Conservation (phyloP, 306 rosid species). For the Rubus idaeus region DNA sequence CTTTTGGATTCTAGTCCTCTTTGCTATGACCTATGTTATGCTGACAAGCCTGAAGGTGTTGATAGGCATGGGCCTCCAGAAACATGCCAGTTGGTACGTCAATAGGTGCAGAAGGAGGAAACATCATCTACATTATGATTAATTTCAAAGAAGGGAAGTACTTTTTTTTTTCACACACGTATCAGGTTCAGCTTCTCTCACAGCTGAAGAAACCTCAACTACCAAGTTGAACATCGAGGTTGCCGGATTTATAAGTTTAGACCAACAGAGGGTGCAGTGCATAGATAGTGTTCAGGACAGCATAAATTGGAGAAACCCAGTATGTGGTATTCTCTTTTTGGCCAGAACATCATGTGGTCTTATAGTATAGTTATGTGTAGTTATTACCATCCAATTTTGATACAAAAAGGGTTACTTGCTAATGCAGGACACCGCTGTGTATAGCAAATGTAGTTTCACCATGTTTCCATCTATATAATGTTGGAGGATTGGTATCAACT, state of each 20-base stretch:
- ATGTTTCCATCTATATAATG: background rate
- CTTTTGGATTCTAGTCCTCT: constrained; percentile 59
- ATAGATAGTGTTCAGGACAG: constrained; percentile 14
- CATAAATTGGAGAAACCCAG: constrained; percentile 12
- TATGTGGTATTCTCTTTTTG: background rate
- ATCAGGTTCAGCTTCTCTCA: constrained; percentile 23
- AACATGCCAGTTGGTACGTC: constrained; percentile 84
- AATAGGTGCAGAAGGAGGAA: constrained; percentile 73
- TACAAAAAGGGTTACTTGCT: constrained; percentile 27
- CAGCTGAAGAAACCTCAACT: constrained; percentile 4
- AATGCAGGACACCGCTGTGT: constrained; percentile 23
- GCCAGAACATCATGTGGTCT: constrained; percentile 16
- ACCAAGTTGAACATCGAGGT: background rate
- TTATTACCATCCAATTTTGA: constrained; percentile 54
- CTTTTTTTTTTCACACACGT: background rate
- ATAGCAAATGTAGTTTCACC: constrained; percentile 2
- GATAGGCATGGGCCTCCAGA: constrained; percentile 72
- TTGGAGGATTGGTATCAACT: no score
- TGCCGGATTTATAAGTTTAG: background rate
- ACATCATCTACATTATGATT: constrained; percentile 82
- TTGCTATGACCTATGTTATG: constrained; percentile 72
- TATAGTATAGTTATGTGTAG: constrained; percentile 17
- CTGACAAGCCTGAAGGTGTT: constrained; percentile 91
- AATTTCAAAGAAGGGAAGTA: constrained; percentile 20
- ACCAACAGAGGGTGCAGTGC: constrained; percentile 6